Base-by-base conservation (phyloP, 495 filamentous ascomycete genomes). In the Coniosporium apollinis region DNA sequence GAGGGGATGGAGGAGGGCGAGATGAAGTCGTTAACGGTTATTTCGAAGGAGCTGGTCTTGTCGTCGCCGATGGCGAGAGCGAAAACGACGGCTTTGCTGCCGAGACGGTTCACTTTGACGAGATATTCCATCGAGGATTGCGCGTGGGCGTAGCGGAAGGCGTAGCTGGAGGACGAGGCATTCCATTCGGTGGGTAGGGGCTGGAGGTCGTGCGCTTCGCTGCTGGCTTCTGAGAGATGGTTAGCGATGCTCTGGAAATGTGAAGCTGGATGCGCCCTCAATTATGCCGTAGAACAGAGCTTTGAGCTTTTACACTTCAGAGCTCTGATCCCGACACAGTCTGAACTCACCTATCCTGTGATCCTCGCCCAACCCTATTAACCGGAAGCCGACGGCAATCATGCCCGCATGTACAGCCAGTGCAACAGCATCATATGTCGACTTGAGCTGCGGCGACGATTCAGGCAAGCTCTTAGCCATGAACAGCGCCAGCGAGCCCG, bases 61-160 rank as follows among this genome's bases (percentile, higher is more conserved):
- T 94, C 83, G 50, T 85, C 79, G 20, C 77, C 79, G 18, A 83
- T 49, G 5, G 68, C 83, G 21, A 94, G 58, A 9, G 73, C 89
- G 48, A 80, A 72, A 35, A 94, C 64, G 30, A 94, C 76, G 15
- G 76, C 78, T 52, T 91, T 93, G 46, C 66, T 65, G 33, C 84
- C 85, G 28, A 96, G 63, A 10, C 87, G 74, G 57, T 74, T 79
- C 43, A 87, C 56, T 51, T 82, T 85, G 34, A 96, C 47, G 8
- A 94, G 61, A 50, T 77, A 96, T 41, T 78, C 66, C 64, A 89
- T 80, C 10, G 85, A 72, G 0, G 84, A 91, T 52, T 94, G 82
- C n/a, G 70, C 58, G 48, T 94, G 91, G 2, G 75, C 69, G 60
- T 96, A 97, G 35, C 87, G 73, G 56, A 97, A 91, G 32, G 76